Evolutionary conservation across 2,329 filamentous ascomycete genomes (phyloP).

Genomic region (Colletotrichum sp.): DNA sequence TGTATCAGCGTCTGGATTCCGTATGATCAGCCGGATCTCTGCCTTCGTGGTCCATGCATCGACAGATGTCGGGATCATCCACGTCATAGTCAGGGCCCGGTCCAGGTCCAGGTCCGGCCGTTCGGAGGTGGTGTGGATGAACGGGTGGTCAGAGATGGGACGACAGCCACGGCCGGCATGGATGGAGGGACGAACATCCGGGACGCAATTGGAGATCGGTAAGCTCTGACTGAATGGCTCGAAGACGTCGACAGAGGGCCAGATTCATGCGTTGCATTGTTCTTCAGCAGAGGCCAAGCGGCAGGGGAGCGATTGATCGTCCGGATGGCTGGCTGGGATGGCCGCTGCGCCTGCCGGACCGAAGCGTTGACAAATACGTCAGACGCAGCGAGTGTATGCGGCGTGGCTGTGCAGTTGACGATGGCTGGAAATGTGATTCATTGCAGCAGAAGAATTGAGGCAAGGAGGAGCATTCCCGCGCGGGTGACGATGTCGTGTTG

Average conservation of each 20-base stretch:
- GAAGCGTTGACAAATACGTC: not conserved
- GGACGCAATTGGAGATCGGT: not conserved
- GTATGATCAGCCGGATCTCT: constrained; percentile 1
- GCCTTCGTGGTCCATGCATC: not conserved
- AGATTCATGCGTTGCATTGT: not conserved
- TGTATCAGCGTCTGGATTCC: not conserved
- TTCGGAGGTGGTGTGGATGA: not conserved
- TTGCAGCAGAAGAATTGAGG: not conserved
- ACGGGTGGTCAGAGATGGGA: not conserved
- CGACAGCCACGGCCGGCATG: not conserved
- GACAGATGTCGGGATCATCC: not conserved
- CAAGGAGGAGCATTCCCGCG: not conserved
- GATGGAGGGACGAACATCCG: not conserved
- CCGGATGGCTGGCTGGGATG: not conserved
- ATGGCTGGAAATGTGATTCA: not conserved
- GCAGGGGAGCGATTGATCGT: not conserved
- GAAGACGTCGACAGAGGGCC: not conserved
- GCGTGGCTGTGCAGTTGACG: not conserved
- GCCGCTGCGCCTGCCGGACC: not conserved
- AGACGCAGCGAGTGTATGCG: not conserved
- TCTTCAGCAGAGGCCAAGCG: not conserved
- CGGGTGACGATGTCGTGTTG: not conserved
- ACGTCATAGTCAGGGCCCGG: not conserved
- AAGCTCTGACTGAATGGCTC: not conserved
- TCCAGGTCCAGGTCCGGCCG: not conserved